A percentile compares a stretch with the other conserved stretches of the same genome.
Conservation (phyloP, 2,329 filamentous ascomycete genomes). For the Botrytis deweyae region DNA sequence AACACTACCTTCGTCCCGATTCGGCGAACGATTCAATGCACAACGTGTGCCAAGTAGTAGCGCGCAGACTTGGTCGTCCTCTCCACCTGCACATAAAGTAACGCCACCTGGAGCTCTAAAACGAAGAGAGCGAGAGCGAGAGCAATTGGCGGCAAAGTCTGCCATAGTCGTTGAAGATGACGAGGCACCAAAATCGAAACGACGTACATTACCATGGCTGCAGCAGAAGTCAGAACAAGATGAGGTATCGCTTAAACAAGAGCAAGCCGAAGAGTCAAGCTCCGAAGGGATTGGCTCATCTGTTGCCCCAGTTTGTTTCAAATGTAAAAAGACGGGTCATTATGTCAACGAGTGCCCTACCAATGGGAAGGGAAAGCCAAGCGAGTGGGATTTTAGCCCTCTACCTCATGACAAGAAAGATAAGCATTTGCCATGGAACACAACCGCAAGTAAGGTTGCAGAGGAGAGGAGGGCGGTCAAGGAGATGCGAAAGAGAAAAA, state of each 20-base stretch:
- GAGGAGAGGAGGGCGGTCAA: conserved; percentile 76
- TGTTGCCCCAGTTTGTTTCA: conserved; percentile 26
- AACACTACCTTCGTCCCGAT: conserved; percentile 25
- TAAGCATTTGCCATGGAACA: conserved; percentile 61
- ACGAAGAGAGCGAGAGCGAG: conserved; percentile 25
- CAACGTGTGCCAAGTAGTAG: conserved; percentile 31
- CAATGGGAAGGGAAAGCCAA: conserved; percentile 25
- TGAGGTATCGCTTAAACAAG: conserved; percentile 25
- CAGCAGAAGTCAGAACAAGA: conserved; percentile 39
- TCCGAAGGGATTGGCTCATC: conserved; percentile 25
- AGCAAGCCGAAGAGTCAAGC: conserved; percentile 25
- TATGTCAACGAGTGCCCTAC: conserved; percentile 26
- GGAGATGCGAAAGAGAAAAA: conserved; percentile 54
- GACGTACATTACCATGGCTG: conserved; percentile 37
- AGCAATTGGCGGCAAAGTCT: conserved; percentile 21
- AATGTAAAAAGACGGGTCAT: conserved; percentile 31
- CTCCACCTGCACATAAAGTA: conserved; percentile 47
- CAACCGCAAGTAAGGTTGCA: conserved; percentile 70
- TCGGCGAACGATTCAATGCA: conserved; percentile 17
- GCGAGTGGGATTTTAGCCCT: conserved; percentile 41
- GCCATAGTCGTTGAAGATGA: conserved; percentile 19
- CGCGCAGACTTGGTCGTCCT: conserved; percentile 44
- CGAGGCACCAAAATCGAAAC: conserved; percentile 40
- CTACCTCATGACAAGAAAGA: conserved; percentile 42
- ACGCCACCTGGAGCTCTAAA: conserved; percentile 33